Evolutionary conservation across 1,284 basidiomycete species (phyloP), one percentile per base, ranked within the genome.

Genomic region (Golubevia pallescens): DNA sequence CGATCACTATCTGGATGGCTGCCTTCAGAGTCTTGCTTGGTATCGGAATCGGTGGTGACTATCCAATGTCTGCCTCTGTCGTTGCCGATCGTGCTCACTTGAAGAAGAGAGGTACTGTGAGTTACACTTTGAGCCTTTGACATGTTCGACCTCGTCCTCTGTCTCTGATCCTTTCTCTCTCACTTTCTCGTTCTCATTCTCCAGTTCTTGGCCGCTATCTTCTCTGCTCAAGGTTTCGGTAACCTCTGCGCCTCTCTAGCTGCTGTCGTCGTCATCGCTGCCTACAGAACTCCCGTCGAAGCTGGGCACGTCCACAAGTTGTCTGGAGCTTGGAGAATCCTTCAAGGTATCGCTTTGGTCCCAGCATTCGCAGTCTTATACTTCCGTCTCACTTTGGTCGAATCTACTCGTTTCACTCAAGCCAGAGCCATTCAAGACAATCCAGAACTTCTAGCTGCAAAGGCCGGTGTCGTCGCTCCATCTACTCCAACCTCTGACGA

Each of bases 1-100:
- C 75, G 34, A 74, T 81, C 70, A 81, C 78, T 63, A 70, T 71
- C 69, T 81, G 77, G 77, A 78, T 81, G 60, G 62, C 74, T 57
- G 73, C 34, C 60, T 75, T 77, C 73, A 74, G 78, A 61, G 63
- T 81, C 66, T 21, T 81, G 61, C 78, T 81, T 76, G 78, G 78
- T 54, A 78, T 80, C 57, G 83, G 80, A 21, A 91, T 93, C 3
- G 93, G 93, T 32, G 93, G 93, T 54, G 93, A 94, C 86, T 93
- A 93, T 81, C 92, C 92, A 13, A 91, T 93, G 90, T 89, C 88
- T 0, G 87, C 88, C 42, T 85, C 77, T 53, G 70, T 81, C 48
- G 78, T 81, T 57, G 71, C 78, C 38, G 78, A 81, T 69, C 77
- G 78, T 52, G 67, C 75, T 23, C 63, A 69, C 64, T 62, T 74